Conservation (phyloP, 2,329 filamentous ascomycete genomes). For the Alternaria ventricosa region DNA sequence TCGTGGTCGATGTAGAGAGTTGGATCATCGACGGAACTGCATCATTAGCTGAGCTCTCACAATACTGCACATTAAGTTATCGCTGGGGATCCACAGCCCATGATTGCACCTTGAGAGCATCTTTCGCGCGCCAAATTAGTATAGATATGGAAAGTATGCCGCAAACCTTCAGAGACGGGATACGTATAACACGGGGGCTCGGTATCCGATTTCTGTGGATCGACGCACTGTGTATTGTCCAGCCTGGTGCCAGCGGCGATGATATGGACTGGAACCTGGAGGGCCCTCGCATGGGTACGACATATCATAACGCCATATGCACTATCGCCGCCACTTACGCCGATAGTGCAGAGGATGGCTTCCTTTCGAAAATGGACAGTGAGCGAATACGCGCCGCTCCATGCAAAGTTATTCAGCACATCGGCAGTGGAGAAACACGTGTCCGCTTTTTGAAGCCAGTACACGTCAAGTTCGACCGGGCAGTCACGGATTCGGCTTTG, state of each 20-base stretch:
- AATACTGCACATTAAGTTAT: not conserved
- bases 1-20: not conserved
- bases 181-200: not conserved
- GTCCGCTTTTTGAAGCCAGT: not conserved
- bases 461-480: not conserved
- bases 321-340: constrained; percentile 1
- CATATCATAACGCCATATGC: not conserved
- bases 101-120: not conserved
- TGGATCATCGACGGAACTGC: not conserved
- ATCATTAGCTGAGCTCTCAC: not conserved
- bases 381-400: not conserved
- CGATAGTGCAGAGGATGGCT: not conserved
- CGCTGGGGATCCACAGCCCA: not conserved
- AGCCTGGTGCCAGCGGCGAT: not conserved
- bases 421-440: not conserved
- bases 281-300: not conserved
- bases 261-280: not conserved
- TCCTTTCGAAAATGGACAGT: not conserved
- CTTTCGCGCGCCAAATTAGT: not conserved
- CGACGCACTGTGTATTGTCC: constrained; percentile 10
- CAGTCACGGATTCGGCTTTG: not conserved
- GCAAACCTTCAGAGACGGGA: constrained; percentile 5
- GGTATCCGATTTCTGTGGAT: constrained; percentile 8
- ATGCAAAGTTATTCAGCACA: not conserved
- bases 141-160: not conserved